Conservation (phyloP, 192 early-diverging fungal species). For the Chytriomyces hyalinus region DNA sequence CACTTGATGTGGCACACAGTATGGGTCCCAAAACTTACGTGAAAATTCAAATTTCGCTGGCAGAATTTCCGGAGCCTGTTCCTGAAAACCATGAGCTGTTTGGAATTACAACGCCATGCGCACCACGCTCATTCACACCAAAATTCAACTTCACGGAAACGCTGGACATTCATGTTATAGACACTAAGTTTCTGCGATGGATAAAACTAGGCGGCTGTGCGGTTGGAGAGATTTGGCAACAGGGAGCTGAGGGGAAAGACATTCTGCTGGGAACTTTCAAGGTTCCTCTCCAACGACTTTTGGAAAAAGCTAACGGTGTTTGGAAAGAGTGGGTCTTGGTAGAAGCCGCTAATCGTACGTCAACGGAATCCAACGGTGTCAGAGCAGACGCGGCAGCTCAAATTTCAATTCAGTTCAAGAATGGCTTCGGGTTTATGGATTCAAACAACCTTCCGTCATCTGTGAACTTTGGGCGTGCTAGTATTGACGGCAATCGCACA, state of each 20-base stretch:
- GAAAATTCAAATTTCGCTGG: neutral
- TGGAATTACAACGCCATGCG: no score
- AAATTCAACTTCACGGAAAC: slow-evolving; percentile 17
- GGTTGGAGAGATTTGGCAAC: slow-evolving; percentile 47
- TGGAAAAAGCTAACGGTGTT: slow-evolving; percentile 31
- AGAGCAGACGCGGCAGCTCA: slow-evolving; percentile 31
- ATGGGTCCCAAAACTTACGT: slow-evolving; percentile 40
- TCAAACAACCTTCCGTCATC: neutral
- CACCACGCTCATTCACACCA: slow-evolving; percentile 39
- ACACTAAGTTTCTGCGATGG: slow-evolving; percentile 37
- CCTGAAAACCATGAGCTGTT: no score
- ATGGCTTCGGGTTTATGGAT: slow-evolving; percentile 21
- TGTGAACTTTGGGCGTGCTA: neutral
- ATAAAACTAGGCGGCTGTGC: slow-evolving; percentile 40
- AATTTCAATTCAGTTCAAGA: slow-evolving; percentile 33
- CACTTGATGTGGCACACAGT: slow-evolving; percentile 37
- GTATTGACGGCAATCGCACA: neutral
- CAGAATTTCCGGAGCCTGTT: no score
- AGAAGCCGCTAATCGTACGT: neutral
- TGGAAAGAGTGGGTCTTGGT: slow-evolving; percentile 36
- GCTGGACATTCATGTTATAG: slow-evolving; percentile 21
- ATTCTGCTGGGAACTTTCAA: slow-evolving; percentile 43
- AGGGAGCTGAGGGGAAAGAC: slow-evolving; percentile 19
- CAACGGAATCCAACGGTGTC: neutral
- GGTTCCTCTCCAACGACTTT: slow-evolving; percentile 35